A percentile compares a stretch with the other conserved stretches of the same genome.
These are phyloP conservation scores for Eucalyptus marginata DNA, from an alignment of 345 rosid species.

Conservation along the genomic window DNA sequence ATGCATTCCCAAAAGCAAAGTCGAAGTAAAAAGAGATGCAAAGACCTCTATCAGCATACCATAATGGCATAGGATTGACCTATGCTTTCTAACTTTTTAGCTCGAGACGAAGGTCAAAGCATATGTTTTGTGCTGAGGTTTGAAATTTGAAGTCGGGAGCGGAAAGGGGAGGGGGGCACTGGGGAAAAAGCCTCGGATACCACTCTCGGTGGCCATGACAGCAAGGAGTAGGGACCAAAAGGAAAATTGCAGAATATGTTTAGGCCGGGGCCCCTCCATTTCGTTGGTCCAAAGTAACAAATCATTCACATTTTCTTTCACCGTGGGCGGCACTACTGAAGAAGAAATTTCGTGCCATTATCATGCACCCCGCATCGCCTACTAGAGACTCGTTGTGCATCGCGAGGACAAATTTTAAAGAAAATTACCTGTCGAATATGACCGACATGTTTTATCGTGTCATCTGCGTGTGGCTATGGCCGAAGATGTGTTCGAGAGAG, in stretches of 20 bases:
- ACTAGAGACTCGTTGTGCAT: background rate
- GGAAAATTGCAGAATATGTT: background rate
- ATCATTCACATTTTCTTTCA: background rate
- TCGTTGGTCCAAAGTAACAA: background rate
- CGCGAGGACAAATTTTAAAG: background rate
- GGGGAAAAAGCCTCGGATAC: background rate
- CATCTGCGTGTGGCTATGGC: background rate
- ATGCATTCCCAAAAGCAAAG: background rate
- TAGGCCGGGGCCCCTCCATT: background rate
- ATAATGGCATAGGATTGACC: background rate
- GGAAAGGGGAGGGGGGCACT: background rate
- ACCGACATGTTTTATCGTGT: background rate
- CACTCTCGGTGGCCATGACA: background rate
- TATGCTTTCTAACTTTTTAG: background rate
- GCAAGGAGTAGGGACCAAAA: background rate
- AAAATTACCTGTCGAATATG: background rate
- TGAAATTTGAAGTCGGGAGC: background rate
- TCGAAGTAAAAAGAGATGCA: background rate
- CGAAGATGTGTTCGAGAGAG: background rate
- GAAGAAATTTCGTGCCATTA: background rate
- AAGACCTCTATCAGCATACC: background rate
- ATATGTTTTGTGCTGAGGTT: background rate
- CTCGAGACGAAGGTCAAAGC: background rate
- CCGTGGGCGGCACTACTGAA: background rate
- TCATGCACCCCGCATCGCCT: background rate